These are phyloP conservation scores for Trametes meyenii DNA, from an alignment of 768 basidiomycete species.

Conservation along the genomic window DNA sequence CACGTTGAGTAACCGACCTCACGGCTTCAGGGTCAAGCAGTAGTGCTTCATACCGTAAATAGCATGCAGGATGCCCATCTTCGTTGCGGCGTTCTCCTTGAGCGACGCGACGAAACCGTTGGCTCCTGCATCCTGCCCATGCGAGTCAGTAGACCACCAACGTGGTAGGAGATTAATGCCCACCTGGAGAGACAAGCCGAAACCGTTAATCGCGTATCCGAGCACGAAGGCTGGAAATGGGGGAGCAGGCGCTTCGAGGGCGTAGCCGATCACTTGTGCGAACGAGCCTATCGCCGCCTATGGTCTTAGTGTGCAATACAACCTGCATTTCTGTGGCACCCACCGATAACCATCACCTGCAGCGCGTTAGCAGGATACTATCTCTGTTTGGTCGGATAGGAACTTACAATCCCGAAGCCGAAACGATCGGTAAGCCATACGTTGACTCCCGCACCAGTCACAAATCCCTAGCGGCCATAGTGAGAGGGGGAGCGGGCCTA, in stretches of 20 bases:
- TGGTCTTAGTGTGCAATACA: no score
- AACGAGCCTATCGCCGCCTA: constrained; percentile 44
- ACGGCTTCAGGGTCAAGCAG: neutral
- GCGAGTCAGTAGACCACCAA: neutral
- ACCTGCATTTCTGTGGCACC: neutral
- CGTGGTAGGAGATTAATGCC: no score
- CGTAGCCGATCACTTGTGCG: constrained; percentile 57
- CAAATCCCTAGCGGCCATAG: constrained; percentile 42
- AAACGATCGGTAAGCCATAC: constrained; percentile 49
- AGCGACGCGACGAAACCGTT: constrained; percentile 70
- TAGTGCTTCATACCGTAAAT: constrained; percentile 50
- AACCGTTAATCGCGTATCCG: constrained; percentile 49
- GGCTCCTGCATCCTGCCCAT: constrained; percentile 63
- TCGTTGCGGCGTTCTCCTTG: constrained; percentile 54
- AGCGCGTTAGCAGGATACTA: neutral
- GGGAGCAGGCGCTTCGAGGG: constrained; percentile 55
- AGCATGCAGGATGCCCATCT: constrained; percentile 73
- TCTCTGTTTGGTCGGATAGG: neutral
- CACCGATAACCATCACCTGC: constrained; percentile 46
- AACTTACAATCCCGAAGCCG: constrained; percentile 51
- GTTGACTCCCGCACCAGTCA: constrained; percentile 50
- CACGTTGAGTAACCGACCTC: neutral
- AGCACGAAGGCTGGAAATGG: constrained; percentile 69
- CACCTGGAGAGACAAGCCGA: constrained; percentile 54
- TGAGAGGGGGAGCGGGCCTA: neutral